Conservation (phyloP, 441 rosid genomes). For the Euphorbia schlechtendalii region DNA sequence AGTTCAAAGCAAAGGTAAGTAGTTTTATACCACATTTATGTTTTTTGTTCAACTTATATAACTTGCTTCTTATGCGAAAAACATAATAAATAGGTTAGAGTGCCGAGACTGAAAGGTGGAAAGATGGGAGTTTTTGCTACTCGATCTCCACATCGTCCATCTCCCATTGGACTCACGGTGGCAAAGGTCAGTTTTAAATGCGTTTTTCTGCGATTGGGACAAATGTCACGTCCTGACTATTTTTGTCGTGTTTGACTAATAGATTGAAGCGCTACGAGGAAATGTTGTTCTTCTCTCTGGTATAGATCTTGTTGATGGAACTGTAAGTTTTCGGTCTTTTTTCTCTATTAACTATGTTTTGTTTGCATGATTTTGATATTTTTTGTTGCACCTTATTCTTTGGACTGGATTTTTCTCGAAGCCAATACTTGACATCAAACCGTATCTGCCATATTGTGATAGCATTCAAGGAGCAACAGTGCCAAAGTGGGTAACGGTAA, state of each 20-base stretch:
- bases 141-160: constrained; percentile 81
- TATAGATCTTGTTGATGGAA: constrained; percentile 89
- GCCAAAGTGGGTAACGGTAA: constrained; percentile 82
- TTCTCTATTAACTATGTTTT: not conserved
- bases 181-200: constrained; percentile 49
- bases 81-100: constrained; percentile 65
- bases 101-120: constrained; percentile 72
- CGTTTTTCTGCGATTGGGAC: too few species aligned
- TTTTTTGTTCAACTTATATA: not conserved
- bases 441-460: constrained; percentile 84
- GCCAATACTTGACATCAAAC: constrained; percentile 88
- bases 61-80: constrained; percentile 18
- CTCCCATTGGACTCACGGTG: constrained; percentile 87
- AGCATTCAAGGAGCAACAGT: constrained; percentile 58
- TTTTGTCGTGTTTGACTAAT: not conserved
- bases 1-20: constrained; percentile 82
- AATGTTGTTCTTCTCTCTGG: constrained; percentile 74
- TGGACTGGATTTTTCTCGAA: constrained; percentile 25
- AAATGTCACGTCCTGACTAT: not conserved
- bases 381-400: constrained; percentile 2
- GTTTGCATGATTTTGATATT: not conserved
- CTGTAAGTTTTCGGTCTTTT: constrained; percentile 42
- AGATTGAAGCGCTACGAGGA: constrained; percentile 77
- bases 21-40: not conserved
- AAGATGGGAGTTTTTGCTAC: constrained; percentile 87